phyloP scores from a whole-genome alignment of 495 filamentous ascomycete species.

The Aspergillus kassunensis region DNA sequence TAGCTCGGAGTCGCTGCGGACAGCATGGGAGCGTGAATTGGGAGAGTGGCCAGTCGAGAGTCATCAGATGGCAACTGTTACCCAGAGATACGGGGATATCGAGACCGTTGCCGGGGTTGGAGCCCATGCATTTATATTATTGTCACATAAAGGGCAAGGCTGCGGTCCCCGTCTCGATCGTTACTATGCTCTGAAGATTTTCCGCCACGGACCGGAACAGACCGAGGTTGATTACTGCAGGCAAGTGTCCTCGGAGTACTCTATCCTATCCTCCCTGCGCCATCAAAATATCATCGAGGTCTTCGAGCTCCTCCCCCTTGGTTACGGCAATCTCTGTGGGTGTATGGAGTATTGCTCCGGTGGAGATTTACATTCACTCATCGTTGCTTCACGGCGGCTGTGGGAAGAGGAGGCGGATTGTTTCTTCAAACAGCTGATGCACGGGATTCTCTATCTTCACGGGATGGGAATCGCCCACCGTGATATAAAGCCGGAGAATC shows the following conservation, averaged over 20 bases:
- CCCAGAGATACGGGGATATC: background rate
- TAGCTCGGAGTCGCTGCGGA: background rate
- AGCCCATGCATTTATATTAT: background rate
- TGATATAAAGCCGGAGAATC: slow-evolving; percentile 1
- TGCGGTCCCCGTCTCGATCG: background rate
- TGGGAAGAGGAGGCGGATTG: background rate
- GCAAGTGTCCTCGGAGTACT: background rate
- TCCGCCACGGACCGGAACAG: background rate
- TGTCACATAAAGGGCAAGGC: slow-evolving; percentile 1
- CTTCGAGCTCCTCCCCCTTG: slow-evolving; percentile 4
- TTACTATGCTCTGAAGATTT: background rate
- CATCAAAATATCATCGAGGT: background rate
- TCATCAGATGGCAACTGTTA: background rate
- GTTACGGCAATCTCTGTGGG: background rate
- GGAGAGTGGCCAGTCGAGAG: background rate
- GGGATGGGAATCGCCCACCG: background rate
- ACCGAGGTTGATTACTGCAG: background rate
- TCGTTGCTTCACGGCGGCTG: background rate
- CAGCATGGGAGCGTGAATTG: background rate
- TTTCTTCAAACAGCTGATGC: slow-evolving; percentile 8
- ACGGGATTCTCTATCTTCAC: background rate
- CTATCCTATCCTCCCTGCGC: background rate
- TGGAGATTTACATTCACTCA: slow-evolving; percentile 1
- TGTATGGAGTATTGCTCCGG: slow-evolving; percentile 1
- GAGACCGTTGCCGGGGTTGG: background rate